Evolutionary conservation across 1,139 yeast genomes (phyloP).

Genomic region (Kodamaea plutei): DNA sequence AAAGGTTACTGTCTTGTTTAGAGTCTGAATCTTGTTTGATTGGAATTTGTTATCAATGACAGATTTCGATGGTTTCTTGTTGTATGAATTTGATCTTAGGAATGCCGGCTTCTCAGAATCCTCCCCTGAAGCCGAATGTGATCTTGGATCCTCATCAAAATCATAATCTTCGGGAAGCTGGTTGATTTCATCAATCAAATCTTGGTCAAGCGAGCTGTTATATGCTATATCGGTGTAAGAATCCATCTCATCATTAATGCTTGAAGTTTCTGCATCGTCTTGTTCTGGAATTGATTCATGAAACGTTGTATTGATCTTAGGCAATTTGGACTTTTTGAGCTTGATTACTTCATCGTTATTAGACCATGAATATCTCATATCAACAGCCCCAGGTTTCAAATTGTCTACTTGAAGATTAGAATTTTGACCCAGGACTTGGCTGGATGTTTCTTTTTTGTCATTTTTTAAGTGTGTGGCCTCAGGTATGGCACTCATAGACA

Average conservation of each 20-base stretch:
- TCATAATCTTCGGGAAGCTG: slow-evolving; percentile 59
- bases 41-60: slow-evolving; percentile 19
- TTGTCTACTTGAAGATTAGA: no score
- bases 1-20: slow-evolving; percentile 55
- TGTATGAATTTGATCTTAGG: slow-evolving; percentile 34
- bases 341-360: slow-evolving; percentile 28
- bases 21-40: slow-evolving; percentile 47
- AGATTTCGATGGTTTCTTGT: slow-evolving; percentile 33
- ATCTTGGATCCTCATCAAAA: slow-evolving; percentile 35
- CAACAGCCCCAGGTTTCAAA: no score
- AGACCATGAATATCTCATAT: slow-evolving; percentile 35
- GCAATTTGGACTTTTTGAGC: slow-evolving; percentile 10
- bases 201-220: slow-evolving; percentile 31
- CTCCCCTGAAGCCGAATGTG: slow-evolving; percentile 1
- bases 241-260: not conserved
- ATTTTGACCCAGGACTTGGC: no score
- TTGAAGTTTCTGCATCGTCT: not conserved
- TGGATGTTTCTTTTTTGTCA: no score
- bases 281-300: no score
- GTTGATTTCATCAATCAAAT: slow-evolving; percentile 50
- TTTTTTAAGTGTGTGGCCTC: no score
- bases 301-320: not conserved
- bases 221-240: slow-evolving; percentile 10
- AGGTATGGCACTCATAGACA: slow-evolving; percentile 8
- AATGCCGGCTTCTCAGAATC: slow-evolving; percentile 12